Evolutionary conservation across 1,284 basidiomycete species (phyloP).

Genomic region (Prillingera fragicola): DNA sequence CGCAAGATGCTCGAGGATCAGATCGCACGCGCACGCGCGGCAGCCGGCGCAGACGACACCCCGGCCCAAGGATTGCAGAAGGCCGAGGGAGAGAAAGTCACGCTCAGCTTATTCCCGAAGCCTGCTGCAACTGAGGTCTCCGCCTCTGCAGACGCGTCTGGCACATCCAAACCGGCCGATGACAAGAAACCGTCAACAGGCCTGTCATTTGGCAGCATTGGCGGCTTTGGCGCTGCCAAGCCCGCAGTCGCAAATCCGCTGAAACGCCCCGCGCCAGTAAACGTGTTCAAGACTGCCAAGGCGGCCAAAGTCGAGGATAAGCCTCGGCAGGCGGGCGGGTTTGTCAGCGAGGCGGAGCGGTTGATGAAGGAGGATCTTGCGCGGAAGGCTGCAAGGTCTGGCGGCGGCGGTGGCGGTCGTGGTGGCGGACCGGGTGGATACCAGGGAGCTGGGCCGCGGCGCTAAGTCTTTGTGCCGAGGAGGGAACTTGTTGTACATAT

Average conservation of each 20-base stretch:
- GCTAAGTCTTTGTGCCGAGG: too few relatives aligned
- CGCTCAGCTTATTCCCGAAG: conserved; percentile 37
- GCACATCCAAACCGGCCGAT: conserved; percentile 7
- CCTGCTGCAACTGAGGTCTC: conserved; percentile 20
- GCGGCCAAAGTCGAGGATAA: conserved; percentile 51
- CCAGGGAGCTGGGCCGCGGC: conserved; percentile 14
- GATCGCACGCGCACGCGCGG: conserved; percentile 70
- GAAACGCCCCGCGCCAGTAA: conserved; percentile 52
- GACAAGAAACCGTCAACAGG: conserved; percentile 4
- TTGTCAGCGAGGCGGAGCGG: conserved; percentile 72
- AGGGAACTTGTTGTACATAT: too few relatives aligned
- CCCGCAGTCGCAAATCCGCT: conserved; percentile 33
- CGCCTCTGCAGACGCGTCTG: not conserved
- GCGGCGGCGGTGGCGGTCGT: conserved; percentile 6
- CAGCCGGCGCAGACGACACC: conserved; percentile 28
- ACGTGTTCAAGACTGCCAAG: conserved; percentile 59
- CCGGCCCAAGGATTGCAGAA: conserved; percentile 62
- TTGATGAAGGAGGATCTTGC: conserved; percentile 82
- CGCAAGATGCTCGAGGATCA: conserved; percentile 85
- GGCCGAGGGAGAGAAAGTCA: conserved; percentile 54
- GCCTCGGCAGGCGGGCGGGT: conserved; percentile 51
- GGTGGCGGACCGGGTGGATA: too few relatives aligned
- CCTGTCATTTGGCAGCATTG: conserved; percentile 9
- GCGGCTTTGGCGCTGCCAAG: conserved; percentile 1
- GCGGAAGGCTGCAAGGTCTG: conserved; percentile 53